A percentile compares a stretch with the other conserved stretches of the same genome.
These are phyloP conservation scores for Lecanosticta acicola DNA, from an alignment of 2,329 filamentous ascomycete species.

Conservation along the genomic window DNA sequence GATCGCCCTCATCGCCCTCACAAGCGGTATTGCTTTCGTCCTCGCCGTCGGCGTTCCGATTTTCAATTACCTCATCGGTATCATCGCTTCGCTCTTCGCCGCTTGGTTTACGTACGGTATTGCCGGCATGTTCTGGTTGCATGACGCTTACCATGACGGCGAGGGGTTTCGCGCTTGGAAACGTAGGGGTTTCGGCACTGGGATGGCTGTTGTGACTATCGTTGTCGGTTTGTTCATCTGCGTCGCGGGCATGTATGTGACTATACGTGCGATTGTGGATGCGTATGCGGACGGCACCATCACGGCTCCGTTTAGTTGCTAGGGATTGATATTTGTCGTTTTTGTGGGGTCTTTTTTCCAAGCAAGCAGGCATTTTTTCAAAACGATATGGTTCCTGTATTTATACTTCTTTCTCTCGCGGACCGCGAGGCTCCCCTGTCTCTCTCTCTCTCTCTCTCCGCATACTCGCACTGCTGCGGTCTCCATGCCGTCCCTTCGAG, in stretches of 20 bases:
- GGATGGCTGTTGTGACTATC: conserved; percentile 40
- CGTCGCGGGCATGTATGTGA: conserved; percentile 44
- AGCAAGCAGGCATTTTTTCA: too few species aligned
- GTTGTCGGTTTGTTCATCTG: conserved; percentile 46
- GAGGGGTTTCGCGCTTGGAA: conserved; percentile 29
- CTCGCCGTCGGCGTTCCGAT: conserved; percentile 48
- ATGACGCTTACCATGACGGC: conserved; percentile 43
- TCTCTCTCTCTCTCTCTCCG: too few species aligned
- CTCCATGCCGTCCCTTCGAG: too few species aligned
- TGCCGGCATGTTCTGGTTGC: conserved; percentile 46
- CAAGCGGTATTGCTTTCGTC: conserved; percentile 43
- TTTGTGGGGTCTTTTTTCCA: too few species aligned
- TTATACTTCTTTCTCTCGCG: too few species aligned
- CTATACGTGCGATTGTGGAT: conserved; percentile 36
- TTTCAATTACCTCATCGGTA: conserved; percentile 51
- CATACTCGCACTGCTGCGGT: too few species aligned
- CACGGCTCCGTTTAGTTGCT: conserved; percentile 9
- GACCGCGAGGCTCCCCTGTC: too few species aligned
- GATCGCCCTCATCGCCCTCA: conserved; percentile 42
- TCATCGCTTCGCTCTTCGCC: conserved; percentile 48
- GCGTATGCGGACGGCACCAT: conserved; percentile 23
- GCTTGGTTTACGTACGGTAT: conserved; percentile 51
- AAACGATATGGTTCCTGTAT: too few species aligned
- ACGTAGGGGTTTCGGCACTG: conserved; percentile 31
- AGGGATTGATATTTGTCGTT: too few species aligned